Evolutionary conservation across 306 rosid genomes (phyloP).

Genomic region (Rubus parviflorus): DNA sequence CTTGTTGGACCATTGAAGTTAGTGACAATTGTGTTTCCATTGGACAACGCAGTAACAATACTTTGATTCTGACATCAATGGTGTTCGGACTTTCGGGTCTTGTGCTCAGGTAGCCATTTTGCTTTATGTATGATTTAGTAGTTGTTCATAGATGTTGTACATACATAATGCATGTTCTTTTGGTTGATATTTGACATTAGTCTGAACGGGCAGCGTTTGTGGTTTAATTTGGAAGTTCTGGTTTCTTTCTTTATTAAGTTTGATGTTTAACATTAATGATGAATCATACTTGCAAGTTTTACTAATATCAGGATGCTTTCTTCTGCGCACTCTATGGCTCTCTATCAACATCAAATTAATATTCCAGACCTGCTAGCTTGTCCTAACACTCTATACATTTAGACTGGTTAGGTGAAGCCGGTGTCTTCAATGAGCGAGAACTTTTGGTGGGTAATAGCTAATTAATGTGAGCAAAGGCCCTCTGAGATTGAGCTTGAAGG

Average conservation of each 20-base stretch:
- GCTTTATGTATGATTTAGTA: background rate
- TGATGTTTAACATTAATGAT: background rate
- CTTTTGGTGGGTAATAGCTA: background rate
- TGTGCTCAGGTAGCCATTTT: background rate
- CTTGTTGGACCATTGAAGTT: background rate
- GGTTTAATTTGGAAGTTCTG: background rate
- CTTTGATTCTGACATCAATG: background rate
- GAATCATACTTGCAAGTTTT: background rate
- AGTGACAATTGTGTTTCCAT: background rate
- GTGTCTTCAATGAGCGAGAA: background rate
- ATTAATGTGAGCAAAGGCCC: no score
- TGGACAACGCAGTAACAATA: background rate
- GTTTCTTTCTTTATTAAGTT: background rate
- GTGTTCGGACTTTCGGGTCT: background rate
- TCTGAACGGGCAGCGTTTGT: background rate
- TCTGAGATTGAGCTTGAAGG: no score
- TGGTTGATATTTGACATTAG: background rate
- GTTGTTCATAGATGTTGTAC: background rate
- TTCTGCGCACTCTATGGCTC: background rate
- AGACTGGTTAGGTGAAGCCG: background rate
- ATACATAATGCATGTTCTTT: background rate
- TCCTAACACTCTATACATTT: no score
- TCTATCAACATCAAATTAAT: background rate
- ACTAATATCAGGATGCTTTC: background rate
- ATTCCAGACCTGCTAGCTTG: background rate